Evolutionary conservation across 805 yeast species (phyloP).

Genomic region (Schwanniomyces sp.): DNA sequence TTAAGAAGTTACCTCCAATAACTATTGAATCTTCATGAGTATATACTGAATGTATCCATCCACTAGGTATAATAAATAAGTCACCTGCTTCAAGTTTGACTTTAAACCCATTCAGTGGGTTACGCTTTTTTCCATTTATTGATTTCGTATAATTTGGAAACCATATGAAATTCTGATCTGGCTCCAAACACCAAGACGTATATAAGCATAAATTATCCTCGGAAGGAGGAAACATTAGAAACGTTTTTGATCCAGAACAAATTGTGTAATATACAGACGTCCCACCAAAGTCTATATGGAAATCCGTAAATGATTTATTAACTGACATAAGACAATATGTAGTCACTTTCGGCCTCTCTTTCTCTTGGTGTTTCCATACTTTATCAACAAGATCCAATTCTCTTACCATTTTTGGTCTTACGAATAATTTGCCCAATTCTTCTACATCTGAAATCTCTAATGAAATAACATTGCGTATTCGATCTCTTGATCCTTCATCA

Average conservation of each 20-base stretch:
- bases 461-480: slow-evolving; percentile 78
- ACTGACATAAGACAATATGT: slow-evolving; percentile 87
- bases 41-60: slow-evolving; percentile 90
- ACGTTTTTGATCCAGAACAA: slow-evolving; percentile 70
- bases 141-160: slow-evolving; percentile 51
- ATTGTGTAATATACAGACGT: slow-evolving; percentile 89
- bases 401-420: slow-evolving; percentile 66
- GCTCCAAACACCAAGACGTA: slow-evolving; percentile 68
- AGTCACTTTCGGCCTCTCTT: slow-evolving; percentile 58
- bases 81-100: slow-evolving; percentile 64
- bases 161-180: slow-evolving; percentile 63
- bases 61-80: slow-evolving; percentile 79
- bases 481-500: slow-evolving; percentile 48
- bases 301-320: slow-evolving; percentile 77
- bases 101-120: slow-evolving; percentile 46
- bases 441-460: slow-evolving; percentile 68
- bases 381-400: slow-evolving; percentile 66
- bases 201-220: slow-evolving; percentile 58
- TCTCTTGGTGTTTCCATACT: slow-evolving; percentile 50
- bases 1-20: slow-evolving; percentile 85
- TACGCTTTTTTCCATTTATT: slow-evolving; percentile 26
- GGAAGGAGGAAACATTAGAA: slow-evolving; percentile 80
- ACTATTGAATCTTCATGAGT: slow-evolving; percentile 81
- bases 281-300: slow-evolving; percentile 91
- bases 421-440: slow-evolving; percentile 45